Percentiles rank a stretch among this genome's conserved stretches.
phyloP scores from a whole-genome alignment of 495 filamentous ascomycete species.

The Annulohypoxylon moriforme region DNA sequence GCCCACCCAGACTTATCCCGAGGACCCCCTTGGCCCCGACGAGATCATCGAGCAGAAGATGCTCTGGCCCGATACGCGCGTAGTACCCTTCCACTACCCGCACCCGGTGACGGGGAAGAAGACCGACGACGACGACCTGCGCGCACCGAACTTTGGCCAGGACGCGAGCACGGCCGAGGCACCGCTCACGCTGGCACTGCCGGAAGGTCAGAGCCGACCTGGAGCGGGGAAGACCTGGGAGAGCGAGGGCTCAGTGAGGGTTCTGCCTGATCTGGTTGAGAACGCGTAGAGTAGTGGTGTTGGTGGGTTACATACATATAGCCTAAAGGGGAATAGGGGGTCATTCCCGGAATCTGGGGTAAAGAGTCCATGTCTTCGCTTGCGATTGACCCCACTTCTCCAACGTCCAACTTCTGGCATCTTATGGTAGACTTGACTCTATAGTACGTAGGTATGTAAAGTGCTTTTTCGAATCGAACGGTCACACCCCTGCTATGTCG shows the following conservation, averaged over 20 bases:
- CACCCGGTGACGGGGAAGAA: constrained; percentile 63
- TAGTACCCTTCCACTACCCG: constrained; percentile 66
- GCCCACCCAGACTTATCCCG: constrained; percentile 56
- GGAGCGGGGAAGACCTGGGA: constrained; percentile 52
- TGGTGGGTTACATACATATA: constrained; percentile 41
- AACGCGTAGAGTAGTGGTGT: constrained; percentile 42
- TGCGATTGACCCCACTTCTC: constrained; percentile 40
- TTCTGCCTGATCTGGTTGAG: constrained; percentile 56
- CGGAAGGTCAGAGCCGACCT: constrained; percentile 52
- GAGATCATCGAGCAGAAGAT: constrained; percentile 65
- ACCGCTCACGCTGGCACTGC: constrained; percentile 58
- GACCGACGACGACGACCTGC: constrained; percentile 58
- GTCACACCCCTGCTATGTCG: constrained; percentile 17
- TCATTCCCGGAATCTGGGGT: constrained; percentile 36
- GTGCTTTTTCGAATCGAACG: constrained; percentile 6
- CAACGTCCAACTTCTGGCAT: constrained; percentile 24
- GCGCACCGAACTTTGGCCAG: constrained; percentile 59
- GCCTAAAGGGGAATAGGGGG: constrained; percentile 46
- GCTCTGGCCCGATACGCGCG: constrained; percentile 67
- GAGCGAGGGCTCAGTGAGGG: constrained; percentile 49
- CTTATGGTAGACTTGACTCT: constrained; percentile 18
- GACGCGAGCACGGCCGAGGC: constrained; percentile 52
- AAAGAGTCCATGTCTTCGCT: constrained; percentile 18
- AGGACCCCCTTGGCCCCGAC: constrained; percentile 63
- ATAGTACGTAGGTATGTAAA: constrained; percentile 19